Conservation (phyloP, 768 basidiomycete species). For the Aureoboletus auriporus region DNA sequence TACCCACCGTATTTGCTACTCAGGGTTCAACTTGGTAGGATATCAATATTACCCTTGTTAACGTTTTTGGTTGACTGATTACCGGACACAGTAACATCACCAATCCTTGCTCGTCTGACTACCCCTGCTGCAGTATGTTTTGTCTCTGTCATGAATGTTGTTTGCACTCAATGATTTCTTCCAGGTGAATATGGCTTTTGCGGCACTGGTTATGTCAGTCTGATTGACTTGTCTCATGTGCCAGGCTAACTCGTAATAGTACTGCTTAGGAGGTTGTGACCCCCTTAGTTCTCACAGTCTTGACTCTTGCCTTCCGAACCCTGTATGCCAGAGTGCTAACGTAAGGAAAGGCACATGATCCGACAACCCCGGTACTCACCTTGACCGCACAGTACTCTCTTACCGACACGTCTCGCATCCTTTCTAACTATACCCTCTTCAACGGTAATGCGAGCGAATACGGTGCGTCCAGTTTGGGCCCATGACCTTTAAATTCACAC, state of each 20-base stretch:
- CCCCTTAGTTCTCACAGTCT: conserved; percentile 63
- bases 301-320: conserved; percentile 65
- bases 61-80: neutral
- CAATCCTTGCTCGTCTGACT: conserved; percentile 31
- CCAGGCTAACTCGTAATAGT: conserved; percentile 38
- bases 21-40: conserved; percentile 28
- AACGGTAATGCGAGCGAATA: conserved; percentile 72
- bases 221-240: neutral
- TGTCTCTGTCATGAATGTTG: neutral
- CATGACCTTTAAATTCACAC: neutral
- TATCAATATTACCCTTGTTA: neutral
- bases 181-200: conserved; percentile 55
- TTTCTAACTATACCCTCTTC: conserved; percentile 61
- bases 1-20: conserved; percentile 16
- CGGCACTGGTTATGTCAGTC: conserved; percentile 38
- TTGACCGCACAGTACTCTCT: conserved; percentile 49
- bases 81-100: conserved; percentile 33
- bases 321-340: conserved; percentile 61
- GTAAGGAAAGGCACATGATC: conserved; percentile 33
- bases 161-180: neutral
- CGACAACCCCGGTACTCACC: neutral
- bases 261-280: conserved; percentile 85
- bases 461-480: conserved; percentile 35
- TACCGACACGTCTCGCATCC: conserved; percentile 59
- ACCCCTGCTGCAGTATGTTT: conserved; percentile 43